Conservation (phyloP, 768 basidiomycete genomes). For the Mycena pura region DNA sequence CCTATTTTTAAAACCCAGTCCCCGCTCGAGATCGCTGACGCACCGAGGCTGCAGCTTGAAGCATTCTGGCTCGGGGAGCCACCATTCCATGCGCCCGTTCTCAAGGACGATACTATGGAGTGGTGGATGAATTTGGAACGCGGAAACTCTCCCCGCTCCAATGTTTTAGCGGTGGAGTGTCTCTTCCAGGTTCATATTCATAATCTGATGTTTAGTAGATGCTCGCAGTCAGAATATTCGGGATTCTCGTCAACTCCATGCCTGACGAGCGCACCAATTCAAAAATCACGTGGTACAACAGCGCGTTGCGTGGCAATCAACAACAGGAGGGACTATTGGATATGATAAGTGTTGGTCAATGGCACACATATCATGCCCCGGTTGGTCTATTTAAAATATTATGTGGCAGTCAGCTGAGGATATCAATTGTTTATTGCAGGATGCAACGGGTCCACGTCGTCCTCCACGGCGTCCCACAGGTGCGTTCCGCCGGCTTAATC, state of each 20-base stretch:
- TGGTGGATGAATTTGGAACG: slow-evolving; percentile 7
- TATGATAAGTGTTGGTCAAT: slow-evolving; percentile 20
- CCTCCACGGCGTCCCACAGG: too few relatives aligned
- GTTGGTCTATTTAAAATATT: neutral
- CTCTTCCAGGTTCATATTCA: neutral
- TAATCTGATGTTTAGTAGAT: slow-evolving; percentile 11
- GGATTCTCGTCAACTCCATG: slow-evolving; percentile 41
- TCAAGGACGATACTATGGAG: slow-evolving; percentile 6
- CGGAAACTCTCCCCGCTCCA: slow-evolving; percentile 8
- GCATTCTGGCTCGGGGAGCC: slow-evolving; percentile 10
- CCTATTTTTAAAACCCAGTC: slow-evolving; percentile 7
- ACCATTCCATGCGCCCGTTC: slow-evolving; percentile 26
- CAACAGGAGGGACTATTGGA: neutral
- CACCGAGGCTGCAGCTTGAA: slow-evolving; percentile 6
- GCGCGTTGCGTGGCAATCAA: slow-evolving; percentile 13
- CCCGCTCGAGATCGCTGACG: neutral
- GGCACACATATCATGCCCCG: slow-evolving; percentile 5
- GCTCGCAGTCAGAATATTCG: slow-evolving; percentile 35
- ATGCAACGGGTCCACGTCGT: too few relatives aligned
- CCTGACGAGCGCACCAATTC: slow-evolving; percentile 40
- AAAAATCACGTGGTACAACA: slow-evolving; percentile 36
- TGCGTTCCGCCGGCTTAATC: too few relatives aligned
- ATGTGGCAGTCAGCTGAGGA: neutral
- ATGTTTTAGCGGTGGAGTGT: slow-evolving; percentile 33
- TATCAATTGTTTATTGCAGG: neutral